phyloP scores from a whole-genome alignment of 495 filamentous ascomycete species.

The Neohortaea acidophila region DNA sequence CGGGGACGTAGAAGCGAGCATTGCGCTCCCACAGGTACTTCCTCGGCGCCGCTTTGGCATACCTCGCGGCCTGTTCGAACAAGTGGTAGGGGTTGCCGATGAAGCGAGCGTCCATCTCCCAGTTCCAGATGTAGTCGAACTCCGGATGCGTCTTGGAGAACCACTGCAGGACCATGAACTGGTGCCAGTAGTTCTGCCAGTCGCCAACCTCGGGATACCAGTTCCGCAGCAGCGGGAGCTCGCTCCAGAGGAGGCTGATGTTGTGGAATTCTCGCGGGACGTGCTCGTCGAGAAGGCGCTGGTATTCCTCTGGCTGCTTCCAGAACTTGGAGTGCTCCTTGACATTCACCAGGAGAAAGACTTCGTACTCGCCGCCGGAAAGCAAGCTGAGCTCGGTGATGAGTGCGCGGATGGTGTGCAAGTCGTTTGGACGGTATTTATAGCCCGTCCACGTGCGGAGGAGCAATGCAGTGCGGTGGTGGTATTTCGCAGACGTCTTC shows the following conservation, averaged over 20 bases:
- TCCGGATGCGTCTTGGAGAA: conserved; percentile 54
- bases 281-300: conserved; percentile 34
- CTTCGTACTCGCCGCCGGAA: conserved; percentile 61
- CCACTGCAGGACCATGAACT: conserved; percentile 46
- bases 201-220: conserved; percentile 41
- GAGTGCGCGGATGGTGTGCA: conserved; percentile 54
- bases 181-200: conserved; percentile 31
- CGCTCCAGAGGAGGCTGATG: conserved; percentile 56
- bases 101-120: conserved; percentile 57
- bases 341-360: conserved; percentile 61
- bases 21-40: conserved; percentile 62
- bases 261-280: conserved; percentile 51
- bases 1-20: conserved; percentile 54
- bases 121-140: conserved; percentile 64
- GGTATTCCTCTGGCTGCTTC: conserved; percentile 37
- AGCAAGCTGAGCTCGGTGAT: conserved; percentile 57
- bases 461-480: conserved; percentile 49
- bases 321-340: conserved; percentile 47
- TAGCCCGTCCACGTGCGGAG: conserved; percentile 55
- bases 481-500: conserved; percentile 19
- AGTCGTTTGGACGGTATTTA: conserved; percentile 54
- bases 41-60: conserved; percentile 46
- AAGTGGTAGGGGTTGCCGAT: conserved; percentile 59
- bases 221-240: conserved; percentile 35
- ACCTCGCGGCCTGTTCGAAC: conserved; percentile 42